Percentiles rank a stretch among this genome's conserved stretches.
These are phyloP conservation scores for Hypoxylon rickii DNA, from an alignment of 495 filamentous ascomycete species.

Conservation along the genomic window DNA sequence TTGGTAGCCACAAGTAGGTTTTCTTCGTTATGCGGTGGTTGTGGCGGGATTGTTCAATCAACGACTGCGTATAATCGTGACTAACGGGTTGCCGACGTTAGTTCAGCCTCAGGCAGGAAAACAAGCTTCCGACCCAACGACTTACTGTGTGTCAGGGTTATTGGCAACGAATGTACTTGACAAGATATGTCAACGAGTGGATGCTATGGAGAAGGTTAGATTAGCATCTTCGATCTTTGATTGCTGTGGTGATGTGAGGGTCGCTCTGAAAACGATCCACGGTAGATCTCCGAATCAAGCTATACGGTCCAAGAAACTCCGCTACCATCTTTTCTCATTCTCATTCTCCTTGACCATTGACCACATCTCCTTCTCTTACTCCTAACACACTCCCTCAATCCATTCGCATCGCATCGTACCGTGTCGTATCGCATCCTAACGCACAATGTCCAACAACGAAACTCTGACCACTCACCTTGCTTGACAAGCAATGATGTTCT, in stretches of 20 bases:
- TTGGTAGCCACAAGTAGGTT: constrained; percentile 20
- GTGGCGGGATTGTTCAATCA: constrained; percentile 20
- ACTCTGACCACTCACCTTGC: constrained; percentile 35
- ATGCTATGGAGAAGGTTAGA: constrained; percentile 41
- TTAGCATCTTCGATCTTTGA: constrained; percentile 31
- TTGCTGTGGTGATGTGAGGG: constrained; percentile 1
- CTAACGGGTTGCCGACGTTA: constrained; percentile 38
- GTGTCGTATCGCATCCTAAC: no score
- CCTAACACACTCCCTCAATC: no score
- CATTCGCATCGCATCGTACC: no score
- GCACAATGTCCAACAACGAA: no score
- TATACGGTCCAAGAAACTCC: constrained; percentile 14
- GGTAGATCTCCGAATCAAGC: constrained; percentile 19
- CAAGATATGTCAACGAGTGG: constrained; percentile 62
- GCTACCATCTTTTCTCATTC: constrained; percentile 4
- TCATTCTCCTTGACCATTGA: neutral
- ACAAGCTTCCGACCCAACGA: constrained; percentile 28
- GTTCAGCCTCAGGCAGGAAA: constrained; percentile 23
- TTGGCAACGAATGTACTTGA: constrained; percentile 69
- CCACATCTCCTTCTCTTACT: neutral
- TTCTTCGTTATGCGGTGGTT: constrained; percentile 23
- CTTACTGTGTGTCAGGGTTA: constrained; percentile 58
- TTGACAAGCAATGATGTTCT: constrained; percentile 23
- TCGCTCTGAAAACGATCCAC: constrained; percentile 25
- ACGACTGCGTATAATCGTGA: constrained; percentile 35